These are phyloP conservation scores for Penicillium coffeae DNA, from an alignment of 495 filamentous ascomycete species.

Conservation along the genomic window DNA sequence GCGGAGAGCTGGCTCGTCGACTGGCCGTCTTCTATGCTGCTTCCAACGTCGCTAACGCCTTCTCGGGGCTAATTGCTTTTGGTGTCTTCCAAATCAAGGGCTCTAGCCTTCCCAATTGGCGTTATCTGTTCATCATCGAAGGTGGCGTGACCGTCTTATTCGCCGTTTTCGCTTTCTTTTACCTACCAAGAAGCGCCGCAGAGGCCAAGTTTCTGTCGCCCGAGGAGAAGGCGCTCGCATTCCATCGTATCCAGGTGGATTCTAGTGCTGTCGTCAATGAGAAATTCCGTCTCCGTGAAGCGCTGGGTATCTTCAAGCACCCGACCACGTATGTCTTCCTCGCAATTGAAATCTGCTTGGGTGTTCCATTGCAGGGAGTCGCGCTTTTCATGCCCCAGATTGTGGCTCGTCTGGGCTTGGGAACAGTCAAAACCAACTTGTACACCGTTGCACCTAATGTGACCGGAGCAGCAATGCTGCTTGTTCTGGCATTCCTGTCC, in stretches of 20 bases:
- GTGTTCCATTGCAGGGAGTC: constrained; percentile 66
- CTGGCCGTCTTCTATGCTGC: constrained; percentile 75
- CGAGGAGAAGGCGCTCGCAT: constrained; percentile 62
- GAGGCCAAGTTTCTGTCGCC: constrained; percentile 57
- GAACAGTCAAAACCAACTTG: constrained; percentile 65
- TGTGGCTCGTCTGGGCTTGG: constrained; percentile 56
- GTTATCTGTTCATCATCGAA: constrained; percentile 73
- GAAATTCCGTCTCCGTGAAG: constrained; percentile 59
- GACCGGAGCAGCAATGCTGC: constrained; percentile 60
- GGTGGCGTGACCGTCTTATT: constrained; percentile 61
- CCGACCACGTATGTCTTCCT: constrained; percentile 58
- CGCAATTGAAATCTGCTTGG: constrained; percentile 65
- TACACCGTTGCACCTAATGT: constrained; percentile 71
- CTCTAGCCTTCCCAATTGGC: constrained; percentile 51
- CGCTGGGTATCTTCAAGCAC: constrained; percentile 57
- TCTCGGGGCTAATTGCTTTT: constrained; percentile 66
- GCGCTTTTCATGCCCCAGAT: constrained; percentile 69
- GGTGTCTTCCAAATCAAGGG: constrained; percentile 70
- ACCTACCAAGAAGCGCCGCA: constrained; percentile 59
- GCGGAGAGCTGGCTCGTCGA: constrained; percentile 70
- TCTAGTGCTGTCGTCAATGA: constrained; percentile 66
- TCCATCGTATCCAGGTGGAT: constrained; percentile 66
- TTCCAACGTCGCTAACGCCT: constrained; percentile 65
- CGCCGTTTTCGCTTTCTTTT: constrained; percentile 60
- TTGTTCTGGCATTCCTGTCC: constrained; percentile 60